Conservation (phyloP, 129 eudicot species). For the Heracleum sosnowskyi region DNA sequence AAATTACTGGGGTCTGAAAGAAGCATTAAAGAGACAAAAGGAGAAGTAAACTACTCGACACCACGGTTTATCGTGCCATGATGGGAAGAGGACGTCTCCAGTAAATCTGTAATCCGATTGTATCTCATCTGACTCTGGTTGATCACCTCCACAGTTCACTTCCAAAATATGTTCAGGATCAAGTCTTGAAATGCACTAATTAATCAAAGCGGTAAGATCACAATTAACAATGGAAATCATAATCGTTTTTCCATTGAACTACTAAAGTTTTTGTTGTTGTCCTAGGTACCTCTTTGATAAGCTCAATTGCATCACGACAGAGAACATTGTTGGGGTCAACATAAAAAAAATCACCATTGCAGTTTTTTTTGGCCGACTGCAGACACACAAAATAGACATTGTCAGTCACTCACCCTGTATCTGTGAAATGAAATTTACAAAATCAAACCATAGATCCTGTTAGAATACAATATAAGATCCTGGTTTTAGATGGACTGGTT, state of each 20-base stretch:
- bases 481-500: too few species aligned
- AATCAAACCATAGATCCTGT: not conserved
- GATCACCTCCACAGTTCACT: slow-evolving; percentile 1
- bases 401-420: not conserved
- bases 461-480: too few species aligned
- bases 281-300: not conserved
- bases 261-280: not conserved
- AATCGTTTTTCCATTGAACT: not conserved
- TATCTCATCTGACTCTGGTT: not conserved
- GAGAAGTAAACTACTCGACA: not conserved
- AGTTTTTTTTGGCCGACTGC: slow-evolving; percentile 25
- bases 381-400: not conserved
- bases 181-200: slow-evolving; percentile 3
- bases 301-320: slow-evolving; percentile 19
- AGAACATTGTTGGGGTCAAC: slow-evolving; percentile 16
- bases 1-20: not conserved
- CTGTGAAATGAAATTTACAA: not conserved
- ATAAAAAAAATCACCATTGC: slow-evolving; percentile 23
- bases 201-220: not conserved
- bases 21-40: slow-evolving; percentile 1
- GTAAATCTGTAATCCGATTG: not conserved
- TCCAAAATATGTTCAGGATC: slow-evolving; percentile 6
- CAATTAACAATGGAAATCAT: not conserved
- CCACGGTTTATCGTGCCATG: slow-evolving; percentile 4
- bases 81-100: not conserved